A percentile compares a stretch with the other conserved stretches of the same genome.
Conservation (phyloP, 305 asterid species). For the Rubia balearica region DNA sequence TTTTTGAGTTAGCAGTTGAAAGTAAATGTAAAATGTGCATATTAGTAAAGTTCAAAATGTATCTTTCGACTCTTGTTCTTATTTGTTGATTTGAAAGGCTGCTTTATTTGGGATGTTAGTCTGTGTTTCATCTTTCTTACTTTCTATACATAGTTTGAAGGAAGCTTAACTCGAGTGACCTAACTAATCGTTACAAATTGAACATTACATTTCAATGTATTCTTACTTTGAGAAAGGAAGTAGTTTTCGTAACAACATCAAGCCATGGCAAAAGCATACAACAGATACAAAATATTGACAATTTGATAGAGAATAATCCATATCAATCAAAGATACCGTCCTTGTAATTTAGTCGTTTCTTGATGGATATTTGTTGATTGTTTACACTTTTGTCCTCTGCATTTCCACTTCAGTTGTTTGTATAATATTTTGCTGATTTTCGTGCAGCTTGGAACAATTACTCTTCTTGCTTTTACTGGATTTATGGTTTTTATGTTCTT, state of each 20-base stretch:
- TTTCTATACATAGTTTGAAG: neutral
- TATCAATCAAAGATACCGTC: neutral
- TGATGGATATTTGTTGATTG: neutral
- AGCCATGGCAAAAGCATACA: neutral
- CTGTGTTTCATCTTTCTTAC: neutral
- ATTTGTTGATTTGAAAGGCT: neutral
- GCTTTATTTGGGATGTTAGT: neutral
- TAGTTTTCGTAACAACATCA: neutral
- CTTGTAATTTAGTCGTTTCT: neutral
- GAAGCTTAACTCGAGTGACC: neutral
- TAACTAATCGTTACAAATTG: neutral
- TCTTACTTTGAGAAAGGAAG: neutral
- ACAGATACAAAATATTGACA: no score
- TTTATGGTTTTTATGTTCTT: constrained; percentile 52
- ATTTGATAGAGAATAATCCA: no score
- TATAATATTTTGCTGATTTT: neutral
- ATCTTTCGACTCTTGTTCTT: neutral
- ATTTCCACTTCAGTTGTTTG: neutral
- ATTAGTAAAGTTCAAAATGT: neutral
- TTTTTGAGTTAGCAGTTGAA: neutral
- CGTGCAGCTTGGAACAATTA: constrained; percentile 62
- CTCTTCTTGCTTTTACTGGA: constrained; percentile 57
- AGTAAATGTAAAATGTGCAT: neutral
- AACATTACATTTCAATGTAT: neutral
- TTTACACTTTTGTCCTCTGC: no score